A percentile compares a stretch with the other conserved stretches of the same genome.
phyloP scores from a whole-genome alignment of 495 filamentous ascomycete genomes.

The Neohortaea acidophila region DNA sequence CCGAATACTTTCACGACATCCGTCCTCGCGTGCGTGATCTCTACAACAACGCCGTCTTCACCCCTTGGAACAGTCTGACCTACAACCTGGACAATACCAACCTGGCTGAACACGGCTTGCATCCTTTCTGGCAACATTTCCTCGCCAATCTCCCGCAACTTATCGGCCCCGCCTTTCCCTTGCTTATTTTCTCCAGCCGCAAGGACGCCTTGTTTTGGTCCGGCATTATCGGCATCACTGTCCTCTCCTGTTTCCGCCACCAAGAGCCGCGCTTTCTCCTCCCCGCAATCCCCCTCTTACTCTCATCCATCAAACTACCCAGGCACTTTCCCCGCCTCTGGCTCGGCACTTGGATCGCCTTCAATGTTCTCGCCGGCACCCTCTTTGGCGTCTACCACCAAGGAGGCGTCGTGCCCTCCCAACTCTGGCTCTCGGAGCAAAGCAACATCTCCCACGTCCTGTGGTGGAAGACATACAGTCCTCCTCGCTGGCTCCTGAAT shows the following conservation, averaged over 20 bases:
- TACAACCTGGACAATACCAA: constrained; percentile 71
- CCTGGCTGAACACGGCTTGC: constrained; percentile 75
- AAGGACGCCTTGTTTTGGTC: constrained; percentile 47
- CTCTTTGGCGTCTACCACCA: constrained; percentile 92
- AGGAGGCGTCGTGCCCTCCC: constrained; percentile 74
- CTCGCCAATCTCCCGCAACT: constrained; percentile 75
- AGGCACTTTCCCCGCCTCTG: constrained; percentile 38
- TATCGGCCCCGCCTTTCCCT: constrained; percentile 67
- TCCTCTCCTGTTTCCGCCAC: constrained; percentile 76
- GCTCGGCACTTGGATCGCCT: constrained; percentile 58
- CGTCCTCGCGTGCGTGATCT: constrained; percentile 40
- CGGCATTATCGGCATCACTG: constrained; percentile 60
- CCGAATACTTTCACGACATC: constrained; percentile 54
- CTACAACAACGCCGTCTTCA: constrained; percentile 50
- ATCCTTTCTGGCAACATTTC: constrained; percentile 82
- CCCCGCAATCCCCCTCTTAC: constrained; percentile 71
- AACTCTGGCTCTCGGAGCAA: constrained; percentile 34
- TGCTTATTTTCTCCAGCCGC: constrained; percentile 43
- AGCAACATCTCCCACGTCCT: constrained; percentile 49
- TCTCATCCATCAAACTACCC: constrained; percentile 65
- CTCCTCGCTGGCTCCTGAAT: constrained; percentile 70
- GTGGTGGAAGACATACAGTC: constrained; percentile 98
- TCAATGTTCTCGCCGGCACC: constrained; percentile 63
- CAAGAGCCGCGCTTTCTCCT: constrained; percentile 92
- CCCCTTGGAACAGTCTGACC: constrained; percentile 76